These are phyloP conservation scores for Gnomoniopsis sp. DNA, from an alignment of 2,329 filamentous ascomycete genomes.

Conservation along the genomic window DNA sequence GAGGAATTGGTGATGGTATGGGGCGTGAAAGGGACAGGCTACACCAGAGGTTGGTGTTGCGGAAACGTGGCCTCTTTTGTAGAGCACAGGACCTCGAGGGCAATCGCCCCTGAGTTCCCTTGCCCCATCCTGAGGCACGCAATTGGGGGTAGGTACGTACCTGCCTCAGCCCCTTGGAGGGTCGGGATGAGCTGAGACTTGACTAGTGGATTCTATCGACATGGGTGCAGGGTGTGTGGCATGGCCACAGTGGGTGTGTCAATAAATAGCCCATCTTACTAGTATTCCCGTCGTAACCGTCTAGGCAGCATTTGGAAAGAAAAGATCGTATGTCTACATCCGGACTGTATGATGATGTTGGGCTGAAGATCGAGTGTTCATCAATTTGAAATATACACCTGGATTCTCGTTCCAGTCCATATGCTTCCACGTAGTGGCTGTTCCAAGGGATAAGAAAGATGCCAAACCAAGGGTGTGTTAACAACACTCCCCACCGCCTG, in stretches of 20 bases:
- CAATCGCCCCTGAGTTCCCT: not conserved
- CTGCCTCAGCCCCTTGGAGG: conserved; percentile 9
- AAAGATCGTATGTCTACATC: too few relatives aligned
- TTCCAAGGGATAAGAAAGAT: not conserved
- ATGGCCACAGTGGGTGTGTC: not conserved
- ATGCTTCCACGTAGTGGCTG: too few relatives aligned
- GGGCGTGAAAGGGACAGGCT: not conserved
- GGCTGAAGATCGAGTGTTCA: too few relatives aligned
- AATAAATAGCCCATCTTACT: not conserved
- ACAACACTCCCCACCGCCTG: not conserved
- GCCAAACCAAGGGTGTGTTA: not conserved
- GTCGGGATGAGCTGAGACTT: conserved; percentile 5
- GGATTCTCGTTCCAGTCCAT: too few relatives aligned
- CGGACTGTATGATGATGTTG: too few relatives aligned
- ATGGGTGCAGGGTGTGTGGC: not conserved
- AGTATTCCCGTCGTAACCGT: not conserved
- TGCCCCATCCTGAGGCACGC: not conserved
- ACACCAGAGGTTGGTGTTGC: not conserved
- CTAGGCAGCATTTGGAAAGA: too few relatives aligned
- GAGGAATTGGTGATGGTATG: not conserved
- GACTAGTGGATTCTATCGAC: conserved; percentile 2
- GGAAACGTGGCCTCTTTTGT: not conserved
- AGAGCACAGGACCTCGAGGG: not conserved
- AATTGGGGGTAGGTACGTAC: not conserved
- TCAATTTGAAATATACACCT: too few relatives aligned